Conservation (phyloP, 306 rosid species). For the Gillenia trifoliata region DNA sequence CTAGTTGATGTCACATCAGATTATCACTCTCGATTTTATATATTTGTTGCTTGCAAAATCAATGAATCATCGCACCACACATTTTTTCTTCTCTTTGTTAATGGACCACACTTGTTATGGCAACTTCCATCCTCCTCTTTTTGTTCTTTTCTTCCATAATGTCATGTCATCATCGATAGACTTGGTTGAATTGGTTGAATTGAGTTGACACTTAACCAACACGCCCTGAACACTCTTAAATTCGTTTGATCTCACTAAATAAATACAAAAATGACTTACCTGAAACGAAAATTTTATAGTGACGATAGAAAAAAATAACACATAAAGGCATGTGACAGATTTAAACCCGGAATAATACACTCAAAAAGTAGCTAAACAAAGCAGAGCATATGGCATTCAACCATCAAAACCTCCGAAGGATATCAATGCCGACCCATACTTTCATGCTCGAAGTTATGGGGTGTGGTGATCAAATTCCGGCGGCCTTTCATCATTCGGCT, state of each 20-base stretch:
- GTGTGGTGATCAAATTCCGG: not conserved
- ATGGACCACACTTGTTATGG: not conserved
- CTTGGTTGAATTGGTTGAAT: not conserved
- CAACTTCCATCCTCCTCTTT: not conserved
- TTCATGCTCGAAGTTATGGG: not conserved
- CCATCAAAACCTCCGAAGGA: not conserved
- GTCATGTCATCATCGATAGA: not conserved
- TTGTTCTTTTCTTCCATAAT: not conserved
- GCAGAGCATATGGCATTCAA: not conserved
- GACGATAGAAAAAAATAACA: too few species aligned
- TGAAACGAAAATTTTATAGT: too few species aligned
- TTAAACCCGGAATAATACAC: not conserved
- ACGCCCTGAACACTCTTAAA: not conserved
- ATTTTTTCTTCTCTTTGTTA: not conserved
- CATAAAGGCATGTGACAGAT: not conserved
- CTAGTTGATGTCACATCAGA: not conserved
- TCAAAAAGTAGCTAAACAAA: not conserved
- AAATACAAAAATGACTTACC: too few species aligned
- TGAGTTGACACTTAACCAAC: not conserved
- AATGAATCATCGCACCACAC: not conserved
- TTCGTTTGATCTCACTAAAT: not conserved
- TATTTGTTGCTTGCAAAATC: not conserved
- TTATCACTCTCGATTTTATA: not conserved
- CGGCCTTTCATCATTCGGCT: not conserved
- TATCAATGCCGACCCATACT: not conserved